Evolutionary conservation across 2,329 filamentous ascomycete genomes (phyloP), one percentile per base, ranked within the genome.

Genomic region (Aureobasidium sp.): DNA sequence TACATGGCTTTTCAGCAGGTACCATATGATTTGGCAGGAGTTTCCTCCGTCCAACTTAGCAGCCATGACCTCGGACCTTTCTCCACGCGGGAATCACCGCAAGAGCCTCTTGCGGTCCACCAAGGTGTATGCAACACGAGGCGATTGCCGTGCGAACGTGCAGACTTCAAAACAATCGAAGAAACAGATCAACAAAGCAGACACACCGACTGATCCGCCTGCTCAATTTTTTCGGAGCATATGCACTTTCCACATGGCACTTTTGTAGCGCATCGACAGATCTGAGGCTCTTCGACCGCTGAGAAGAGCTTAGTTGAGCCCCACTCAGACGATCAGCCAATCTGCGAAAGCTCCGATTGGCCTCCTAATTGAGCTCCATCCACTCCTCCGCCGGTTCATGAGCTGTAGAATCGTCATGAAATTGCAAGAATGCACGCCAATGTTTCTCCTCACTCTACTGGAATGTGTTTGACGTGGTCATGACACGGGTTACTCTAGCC

Each of bases 391-490:
- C 27, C 40, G 36, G 36, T 62, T 62, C 45, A 43, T 48, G 59
- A 62, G 48, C 47, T 62, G 43, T 53, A 53, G 29, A 51, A 62
- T 53, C 47, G 43, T 61, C 58, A 61, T 50, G 58, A 50, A 4
- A 29, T n/a, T 50, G 58, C 42, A 45, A 27, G 31, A 31, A 45
- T 47, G 43, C 31, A 25, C n/a, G 56, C 45, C 58, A 61, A 50
- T 50, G 42, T 59, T 36, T 45, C 55, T 59, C 40, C 55, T 47
- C 40, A 47, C 42, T 29, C 36, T 31, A 20, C 29, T 20, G 55
- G 3, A 45, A 25, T 29, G 29, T n/a, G n/a, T 27, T 59, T 61
- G 58, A 61, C 58, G 45, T 61, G 15, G 27, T 43, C 3, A 62
- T 62, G 59, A 62, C 38, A 53, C 33, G 29, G 25, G 20, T 31